These are phyloP conservation scores for Skeletonema potamos DNA, from an alignment of 108 stramenopile species.

Conservation along the genomic window DNA sequence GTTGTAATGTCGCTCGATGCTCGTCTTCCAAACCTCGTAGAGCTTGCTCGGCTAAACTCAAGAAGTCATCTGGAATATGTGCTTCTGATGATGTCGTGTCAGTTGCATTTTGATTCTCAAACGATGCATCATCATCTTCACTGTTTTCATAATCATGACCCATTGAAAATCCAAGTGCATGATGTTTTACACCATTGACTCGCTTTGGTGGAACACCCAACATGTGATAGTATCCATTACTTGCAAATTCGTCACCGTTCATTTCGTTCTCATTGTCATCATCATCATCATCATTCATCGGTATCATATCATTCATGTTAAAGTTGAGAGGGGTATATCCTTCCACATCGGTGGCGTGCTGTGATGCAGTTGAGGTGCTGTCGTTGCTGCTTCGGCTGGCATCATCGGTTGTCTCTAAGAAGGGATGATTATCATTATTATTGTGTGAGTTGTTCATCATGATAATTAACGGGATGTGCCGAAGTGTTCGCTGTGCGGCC, in stretches of 20 bases:
- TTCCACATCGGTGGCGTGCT: constrained; percentile 8
- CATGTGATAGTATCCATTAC: constrained; percentile 34
- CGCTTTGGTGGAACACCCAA: constrained; percentile 23
- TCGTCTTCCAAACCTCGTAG: constrained; percentile 46
- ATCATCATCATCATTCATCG: constrained; percentile 9
- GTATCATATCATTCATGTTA: constrained; percentile 31
- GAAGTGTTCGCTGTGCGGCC: too few species aligned
- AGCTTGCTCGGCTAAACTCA: constrained; percentile 34
- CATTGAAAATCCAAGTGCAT: constrained; percentile 5
- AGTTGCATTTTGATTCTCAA: neutral
- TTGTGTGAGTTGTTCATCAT: neutral
- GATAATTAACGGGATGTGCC: too few species aligned
- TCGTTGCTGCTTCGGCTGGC: neutral
- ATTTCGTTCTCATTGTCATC: constrained; percentile 3
- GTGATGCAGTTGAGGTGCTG: neutral
- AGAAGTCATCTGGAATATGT: constrained; percentile 38
- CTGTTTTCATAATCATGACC: neutral
- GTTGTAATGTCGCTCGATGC: constrained; percentile 23
- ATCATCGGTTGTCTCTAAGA: neutral
- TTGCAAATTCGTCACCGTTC: constrained; percentile 9
- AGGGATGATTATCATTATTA: neutral
- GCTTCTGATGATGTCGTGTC: neutral
- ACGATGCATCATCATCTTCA: constrained; percentile 5
- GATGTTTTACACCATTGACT: constrained; percentile 35
- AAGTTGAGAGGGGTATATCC: constrained; percentile 48